Evolutionary conservation across 2,329 filamentous ascomycete genomes (phyloP).

Genomic region (Lasiodiplodia gonubiensis): DNA sequence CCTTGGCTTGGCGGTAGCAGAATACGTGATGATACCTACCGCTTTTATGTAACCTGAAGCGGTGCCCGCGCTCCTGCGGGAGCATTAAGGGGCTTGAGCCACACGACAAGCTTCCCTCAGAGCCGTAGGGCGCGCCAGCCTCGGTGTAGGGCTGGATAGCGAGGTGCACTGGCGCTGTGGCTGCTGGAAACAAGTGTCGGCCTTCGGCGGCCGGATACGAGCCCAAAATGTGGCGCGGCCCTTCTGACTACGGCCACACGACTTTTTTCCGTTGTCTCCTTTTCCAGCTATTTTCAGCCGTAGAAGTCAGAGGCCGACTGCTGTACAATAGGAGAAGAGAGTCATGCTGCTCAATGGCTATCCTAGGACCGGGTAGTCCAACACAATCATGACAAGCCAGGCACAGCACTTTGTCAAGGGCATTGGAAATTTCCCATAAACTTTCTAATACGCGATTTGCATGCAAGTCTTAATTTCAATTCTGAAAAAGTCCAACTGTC

Average conservation of each 20-base stretch:
- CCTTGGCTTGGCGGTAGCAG: conserved; percentile 16
- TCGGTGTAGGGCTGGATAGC: conserved; percentile 11
- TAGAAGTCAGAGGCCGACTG: background rate
- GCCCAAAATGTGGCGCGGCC: background rate
- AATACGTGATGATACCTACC: conserved; percentile 25
- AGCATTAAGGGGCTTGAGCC: conserved; percentile 23
- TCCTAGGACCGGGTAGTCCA: background rate
- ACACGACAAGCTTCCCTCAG: conserved; percentile 14
- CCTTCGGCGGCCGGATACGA: conserved; percentile 13
- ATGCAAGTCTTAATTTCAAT: background rate
- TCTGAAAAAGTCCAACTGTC: background rate
- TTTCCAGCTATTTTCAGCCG: background rate
- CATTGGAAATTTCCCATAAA: background rate
- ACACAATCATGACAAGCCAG: background rate
- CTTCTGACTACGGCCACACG: background rate
- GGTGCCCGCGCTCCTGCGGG: conserved; percentile 3
- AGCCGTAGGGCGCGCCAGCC: background rate
- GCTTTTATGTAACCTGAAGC: conserved; percentile 18
- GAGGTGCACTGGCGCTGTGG: conserved; percentile 24
- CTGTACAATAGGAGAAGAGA: background rate
- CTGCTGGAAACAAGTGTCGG: conserved; percentile 17
- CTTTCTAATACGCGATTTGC: background rate
- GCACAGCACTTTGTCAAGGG: background rate
- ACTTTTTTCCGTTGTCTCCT: background rate
- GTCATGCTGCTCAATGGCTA: background rate